Conservation (phyloP, 331 rosid genomes). For the Quercus phellos region DNA sequence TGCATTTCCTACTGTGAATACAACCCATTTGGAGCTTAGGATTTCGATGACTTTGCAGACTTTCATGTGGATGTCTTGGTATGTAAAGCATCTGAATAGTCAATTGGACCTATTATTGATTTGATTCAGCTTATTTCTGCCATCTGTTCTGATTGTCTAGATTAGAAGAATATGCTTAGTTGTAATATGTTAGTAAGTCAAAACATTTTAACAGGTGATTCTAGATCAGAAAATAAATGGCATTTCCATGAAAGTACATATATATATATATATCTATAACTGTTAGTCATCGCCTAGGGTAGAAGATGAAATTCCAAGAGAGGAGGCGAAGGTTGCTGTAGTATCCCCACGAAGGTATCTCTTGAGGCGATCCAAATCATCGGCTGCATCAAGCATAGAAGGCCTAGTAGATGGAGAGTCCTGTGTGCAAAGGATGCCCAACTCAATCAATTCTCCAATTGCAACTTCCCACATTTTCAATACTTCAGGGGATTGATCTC, state of each 20-base stretch:
- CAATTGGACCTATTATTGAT: background rate
- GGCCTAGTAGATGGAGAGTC: slow-evolving; percentile 65
- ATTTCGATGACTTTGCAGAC: no score
- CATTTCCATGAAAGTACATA: slow-evolving; percentile 3
- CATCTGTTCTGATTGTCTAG: background rate
- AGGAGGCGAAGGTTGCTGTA: slow-evolving; percentile 58
- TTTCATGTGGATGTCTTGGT: no score
- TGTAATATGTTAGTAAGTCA: background rate
- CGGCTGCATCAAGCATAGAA: slow-evolving; percentile 71
- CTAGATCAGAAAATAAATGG: background rate
- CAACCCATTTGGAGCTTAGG: no score
- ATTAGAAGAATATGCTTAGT: background rate
- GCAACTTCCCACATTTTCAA: slow-evolving; percentile 59
- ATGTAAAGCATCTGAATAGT: background rate
- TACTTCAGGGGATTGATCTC: slow-evolving; percentile 45
- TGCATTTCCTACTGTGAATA: no score
- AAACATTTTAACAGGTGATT: background rate
- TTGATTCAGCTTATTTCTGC: background rate
- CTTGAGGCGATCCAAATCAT: slow-evolving; percentile 65
- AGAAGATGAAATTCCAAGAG: slow-evolving; percentile 63
- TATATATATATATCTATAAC: background rate
- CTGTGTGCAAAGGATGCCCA: slow-evolving; percentile 74
- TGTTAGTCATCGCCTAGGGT: slow-evolving; percentile 34
- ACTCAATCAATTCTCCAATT: slow-evolving; percentile 50
- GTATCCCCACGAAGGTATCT: slow-evolving; percentile 60